A percentile compares a stretch with the other conserved stretches of the same genome.
These are phyloP conservation scores for Sisymbrium irio DNA, from an alignment of 345 rosid species.

Conservation along the genomic window DNA sequence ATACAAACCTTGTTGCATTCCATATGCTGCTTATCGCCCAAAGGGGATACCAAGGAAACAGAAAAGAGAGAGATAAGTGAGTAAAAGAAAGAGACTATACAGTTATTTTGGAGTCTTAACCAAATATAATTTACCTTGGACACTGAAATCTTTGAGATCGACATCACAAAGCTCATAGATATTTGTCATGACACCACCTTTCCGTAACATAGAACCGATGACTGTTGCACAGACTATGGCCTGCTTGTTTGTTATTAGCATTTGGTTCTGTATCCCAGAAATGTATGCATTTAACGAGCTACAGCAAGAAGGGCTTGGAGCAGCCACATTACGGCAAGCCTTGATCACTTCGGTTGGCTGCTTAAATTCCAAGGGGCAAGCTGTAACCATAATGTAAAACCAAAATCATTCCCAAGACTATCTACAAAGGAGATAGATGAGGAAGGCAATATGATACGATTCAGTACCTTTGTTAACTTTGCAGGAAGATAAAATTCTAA, in stretches of 20 bases:
- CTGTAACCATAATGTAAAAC: slow-evolving; percentile 46
- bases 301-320: slow-evolving; percentile 93
- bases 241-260: slow-evolving; percentile 94
- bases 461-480: slow-evolving; percentile 83
- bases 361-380: slow-evolving; percentile 83
- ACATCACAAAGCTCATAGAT: slow-evolving; percentile 93
- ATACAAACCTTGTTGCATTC: slow-evolving; percentile 69
- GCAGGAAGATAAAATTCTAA: slow-evolving; percentile 81
- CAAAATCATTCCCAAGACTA: slow-evolving; percentile 3
- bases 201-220: slow-evolving; percentile 76
- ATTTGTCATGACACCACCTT: slow-evolving; percentile 85
- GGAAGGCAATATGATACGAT: background rate
- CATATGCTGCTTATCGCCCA: slow-evolving; percentile 55
- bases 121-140: slow-evolving; percentile 59
- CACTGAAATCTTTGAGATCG: slow-evolving; percentile 92
- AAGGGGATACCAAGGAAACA: slow-evolving; percentile 29
- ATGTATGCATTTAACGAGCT: slow-evolving; percentile 82
- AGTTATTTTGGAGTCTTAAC: background rate
- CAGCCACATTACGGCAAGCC: slow-evolving; percentile 82
- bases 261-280: slow-evolving; percentile 79
- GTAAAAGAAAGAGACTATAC: slow-evolving; percentile 3
- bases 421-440: background rate
- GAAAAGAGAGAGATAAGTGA: slow-evolving; percentile 30
- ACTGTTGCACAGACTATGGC: slow-evolving; percentile 87
- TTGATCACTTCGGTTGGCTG: slow-evolving; percentile 78